Evolutionary conservation across 164 flowering plant species (phyloP), one percentile per base, ranked within the genome.

Genomic region (Stephania japonica): DNA sequence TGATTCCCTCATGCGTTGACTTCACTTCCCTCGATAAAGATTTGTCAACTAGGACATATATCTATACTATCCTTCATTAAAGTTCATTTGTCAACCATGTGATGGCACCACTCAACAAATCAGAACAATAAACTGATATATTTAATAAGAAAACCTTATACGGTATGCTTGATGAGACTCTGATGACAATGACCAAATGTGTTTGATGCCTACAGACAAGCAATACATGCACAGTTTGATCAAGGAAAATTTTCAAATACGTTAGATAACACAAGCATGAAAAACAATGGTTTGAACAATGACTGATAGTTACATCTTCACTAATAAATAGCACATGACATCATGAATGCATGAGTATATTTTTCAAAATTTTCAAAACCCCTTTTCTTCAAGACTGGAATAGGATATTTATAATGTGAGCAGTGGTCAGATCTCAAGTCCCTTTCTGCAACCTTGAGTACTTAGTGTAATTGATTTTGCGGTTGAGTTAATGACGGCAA

Each of bases 51-150:
- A 5, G 19, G 61, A 13, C 61, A 53, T 1, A 53, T 3, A 16
- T 13, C 18, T 19, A 6, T 19, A 47, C 11, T 32, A 42, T 32
- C 42, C 68, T 66, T 7, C 13, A 10, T 44, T 26, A 66, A 65
- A n/a, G 42, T 72, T 42, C n/a, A 6, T 56, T 56, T 59, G 10
- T 19, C 19, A 32, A 25, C 18, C 18, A 4, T 2, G 12, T 41
- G 72, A 76, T 43, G 63, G 10, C 38, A 67, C 16, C 47, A 74
- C 47, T 14, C 14, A 41, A 13, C 25, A 68, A 69, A 53, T 69
- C 65, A 44, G 63, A 68, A 71, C n/a, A 21, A 38, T 14, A 10
- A 66, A 23, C 19, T 12, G 3, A 68, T 1, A 38, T 65, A 44
- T 71, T 14, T 42, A 50, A 42, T 49, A 61, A 32, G 72, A 68